These are phyloP conservation scores for Globisporangium radiosum DNA, from an alignment of 352 stramenopile species.

Conservation along the genomic window DNA sequence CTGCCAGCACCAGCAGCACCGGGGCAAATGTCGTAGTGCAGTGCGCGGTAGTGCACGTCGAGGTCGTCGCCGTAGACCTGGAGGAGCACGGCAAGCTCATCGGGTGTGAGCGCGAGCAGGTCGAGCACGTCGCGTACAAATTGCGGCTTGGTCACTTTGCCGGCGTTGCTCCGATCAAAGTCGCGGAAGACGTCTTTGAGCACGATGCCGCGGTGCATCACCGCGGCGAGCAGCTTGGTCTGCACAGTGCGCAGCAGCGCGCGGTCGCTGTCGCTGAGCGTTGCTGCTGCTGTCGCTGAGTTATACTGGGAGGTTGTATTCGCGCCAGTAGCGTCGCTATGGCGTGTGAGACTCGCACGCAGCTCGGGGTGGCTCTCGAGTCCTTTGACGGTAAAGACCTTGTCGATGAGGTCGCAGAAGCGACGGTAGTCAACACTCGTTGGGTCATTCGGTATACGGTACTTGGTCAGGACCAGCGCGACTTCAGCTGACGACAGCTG, in stretches of 20 bases:
- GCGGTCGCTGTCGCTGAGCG: conserved; percentile 17
- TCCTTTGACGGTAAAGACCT: conserved; percentile 73
- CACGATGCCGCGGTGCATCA: conserved; percentile 79
- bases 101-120: conserved; percentile 40
- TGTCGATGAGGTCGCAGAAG: conserved; percentile 84
- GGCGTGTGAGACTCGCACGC: conserved; percentile 22
- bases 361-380: conserved; percentile 57
- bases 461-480: conserved; percentile 56
- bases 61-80: conserved; percentile 70
- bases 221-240: conserved; percentile 47
- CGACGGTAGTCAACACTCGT: conserved; percentile 72
- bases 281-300: conserved; percentile 15
- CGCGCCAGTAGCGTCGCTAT: conserved; percentile 12
- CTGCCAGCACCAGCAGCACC: conserved; percentile 23
- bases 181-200: conserved; percentile 85
- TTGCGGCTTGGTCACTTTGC: conserved; percentile 75
- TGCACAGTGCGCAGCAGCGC: conserved; percentile 31
- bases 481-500: conserved; percentile 52
- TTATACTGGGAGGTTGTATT: conserved; percentile 26
- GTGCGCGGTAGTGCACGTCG: conserved; percentile 69
- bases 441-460: conserved; percentile 48
- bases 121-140: conserved; percentile 70
- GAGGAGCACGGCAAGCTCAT: conserved; percentile 51
- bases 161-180: conserved; percentile 79
- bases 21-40: conserved; percentile 68